phyloP scores from a whole-genome alignment of 73 alveolate species.

The Effrenium voratum region DNA sequence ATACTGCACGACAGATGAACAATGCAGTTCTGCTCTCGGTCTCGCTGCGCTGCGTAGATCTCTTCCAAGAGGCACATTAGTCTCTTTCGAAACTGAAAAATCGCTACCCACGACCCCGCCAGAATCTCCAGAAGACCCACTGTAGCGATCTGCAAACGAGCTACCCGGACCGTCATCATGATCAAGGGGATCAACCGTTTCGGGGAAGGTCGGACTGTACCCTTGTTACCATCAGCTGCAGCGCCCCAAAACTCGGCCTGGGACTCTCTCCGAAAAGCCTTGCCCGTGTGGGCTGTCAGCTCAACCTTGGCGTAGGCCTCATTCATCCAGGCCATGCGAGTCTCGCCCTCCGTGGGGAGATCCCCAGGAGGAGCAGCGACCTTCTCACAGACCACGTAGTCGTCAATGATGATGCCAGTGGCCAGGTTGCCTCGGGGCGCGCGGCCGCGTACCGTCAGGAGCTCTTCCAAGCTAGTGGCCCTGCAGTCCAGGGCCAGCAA shows the following conservation, averaged over 20 bases:
- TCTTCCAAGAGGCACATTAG: not conserved
- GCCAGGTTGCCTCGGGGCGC: constrained; percentile 9
- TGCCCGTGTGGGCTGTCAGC: not conserved
- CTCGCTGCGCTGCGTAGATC: not conserved
- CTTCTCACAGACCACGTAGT: not conserved
- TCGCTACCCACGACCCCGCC: not conserved
- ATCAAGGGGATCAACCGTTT: not conserved
- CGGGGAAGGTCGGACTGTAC: not conserved
- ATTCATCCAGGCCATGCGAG: not conserved
- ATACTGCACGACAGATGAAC: not conserved
- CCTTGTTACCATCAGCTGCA: not conserved
- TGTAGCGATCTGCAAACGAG: not conserved
- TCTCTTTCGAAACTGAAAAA: not conserved
- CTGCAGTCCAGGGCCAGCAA: not conserved
- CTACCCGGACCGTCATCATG: not conserved
- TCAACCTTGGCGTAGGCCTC: not conserved
- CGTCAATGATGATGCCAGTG: constrained; percentile 5
- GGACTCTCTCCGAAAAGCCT: not conserved
- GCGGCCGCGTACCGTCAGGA: not conserved
- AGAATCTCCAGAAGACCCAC: not conserved
- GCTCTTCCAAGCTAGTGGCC: not conserved
- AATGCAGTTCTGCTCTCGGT: not conserved
- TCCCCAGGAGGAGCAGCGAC: not conserved
- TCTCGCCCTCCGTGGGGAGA: not conserved
- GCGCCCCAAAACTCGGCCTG: not conserved